Base-by-base conservation (phyloP, 306 rosid species). In the Sphenostylis stenocarpa region DNA sequence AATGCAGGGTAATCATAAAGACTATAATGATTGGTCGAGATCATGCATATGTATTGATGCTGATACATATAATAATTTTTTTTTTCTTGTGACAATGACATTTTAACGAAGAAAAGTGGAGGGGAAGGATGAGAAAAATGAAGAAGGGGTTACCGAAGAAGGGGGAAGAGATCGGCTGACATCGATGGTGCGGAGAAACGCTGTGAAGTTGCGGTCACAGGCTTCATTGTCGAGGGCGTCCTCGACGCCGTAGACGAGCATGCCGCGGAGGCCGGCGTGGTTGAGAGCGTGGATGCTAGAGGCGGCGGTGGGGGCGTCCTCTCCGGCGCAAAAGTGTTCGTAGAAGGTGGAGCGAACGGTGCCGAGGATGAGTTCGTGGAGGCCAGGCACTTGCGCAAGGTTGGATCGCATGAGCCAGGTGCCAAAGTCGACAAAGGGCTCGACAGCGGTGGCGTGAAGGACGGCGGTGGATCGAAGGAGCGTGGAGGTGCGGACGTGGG, bases 311-410 rank as follows among this genome's bases (percentile, higher is more conserved):
- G 0, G 33, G 2, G 89, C 72, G 11, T 96, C 92, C 55, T 91
- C 91, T 3, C 99, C 99, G 70, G 97, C 98, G 58, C 99, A 96
- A 20, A 96, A 96, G 17, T 92, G 90, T 11, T 69, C 82, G 72
- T 64, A 95, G 23, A 95, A 89, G 9, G 88, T 84, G 52, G 33
- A 44, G 5, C 82, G 83, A 0, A 91, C 55, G 4, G 74, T 5
- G 2, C 82, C 80, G 31, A 86, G 13, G 2, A 90, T 9, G 1
- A 80, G 0, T 0, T 81, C 74, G 2, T 55, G 60, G 39, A 84
- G 3, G 23, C 31, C 45, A 1, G 70, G 82, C 0, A 80, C 51
- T 4, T 88, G 79, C 97, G 92, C 73, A 41, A 95, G 78, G 67
- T 79, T 84, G 1, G 99, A 95, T 11, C 44, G 65, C 99, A 90